Evolutionary conservation across 768 basidiomycete species (phyloP).

Genomic region (Mycena floridula): DNA sequence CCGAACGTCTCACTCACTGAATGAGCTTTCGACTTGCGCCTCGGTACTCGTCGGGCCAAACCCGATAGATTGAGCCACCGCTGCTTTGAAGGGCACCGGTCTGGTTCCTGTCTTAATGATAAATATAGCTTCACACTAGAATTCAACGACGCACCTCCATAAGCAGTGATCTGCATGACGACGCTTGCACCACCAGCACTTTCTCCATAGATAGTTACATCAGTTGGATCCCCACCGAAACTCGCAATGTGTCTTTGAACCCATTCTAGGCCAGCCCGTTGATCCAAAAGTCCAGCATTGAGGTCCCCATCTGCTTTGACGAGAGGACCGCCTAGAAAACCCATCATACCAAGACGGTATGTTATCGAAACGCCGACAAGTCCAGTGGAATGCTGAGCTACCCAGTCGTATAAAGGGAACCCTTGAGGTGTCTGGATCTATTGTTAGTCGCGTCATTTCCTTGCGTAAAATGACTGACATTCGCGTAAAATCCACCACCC

Average conservation of each 20-base stretch:
- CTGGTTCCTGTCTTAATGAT: slow-evolving; percentile 18
- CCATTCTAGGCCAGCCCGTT: slow-evolving; percentile 26
- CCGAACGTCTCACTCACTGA: slow-evolving; percentile 19
- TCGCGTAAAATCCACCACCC: slow-evolving; percentile 36
- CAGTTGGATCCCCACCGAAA: slow-evolving; percentile 12
- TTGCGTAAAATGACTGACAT: slow-evolving; percentile 13
- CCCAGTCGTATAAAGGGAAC: slow-evolving; percentile 43
- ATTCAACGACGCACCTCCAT: slow-evolving; percentile 24
- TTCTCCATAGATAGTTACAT: slow-evolving; percentile 16
- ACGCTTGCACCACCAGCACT: slow-evolving; percentile 39
- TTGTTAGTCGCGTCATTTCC: neutral
- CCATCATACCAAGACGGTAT: slow-evolving; percentile 12
- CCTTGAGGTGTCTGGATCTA: slow-evolving; percentile 33
- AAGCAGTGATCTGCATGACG: slow-evolving; percentile 37
- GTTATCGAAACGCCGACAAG: slow-evolving; percentile 17
- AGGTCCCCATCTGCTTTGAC: slow-evolving; percentile 19
- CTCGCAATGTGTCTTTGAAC: slow-evolving; percentile 21
- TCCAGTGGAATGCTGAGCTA: slow-evolving; percentile 26
- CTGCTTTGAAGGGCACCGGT: slow-evolving; percentile 31
- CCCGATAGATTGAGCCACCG: slow-evolving; percentile 37
- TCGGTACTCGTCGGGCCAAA: slow-evolving; percentile 28
- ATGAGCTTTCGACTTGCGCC: slow-evolving; percentile 21
- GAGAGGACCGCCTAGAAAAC: slow-evolving; percentile 15
- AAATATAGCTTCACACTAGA: neutral
- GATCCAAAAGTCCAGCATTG: slow-evolving; percentile 28